Evolutionary conservation across 148 eudicot genomes (phyloP), one percentile per base, ranked within the genome.

Genomic region (Talinum fruticosum): DNA sequence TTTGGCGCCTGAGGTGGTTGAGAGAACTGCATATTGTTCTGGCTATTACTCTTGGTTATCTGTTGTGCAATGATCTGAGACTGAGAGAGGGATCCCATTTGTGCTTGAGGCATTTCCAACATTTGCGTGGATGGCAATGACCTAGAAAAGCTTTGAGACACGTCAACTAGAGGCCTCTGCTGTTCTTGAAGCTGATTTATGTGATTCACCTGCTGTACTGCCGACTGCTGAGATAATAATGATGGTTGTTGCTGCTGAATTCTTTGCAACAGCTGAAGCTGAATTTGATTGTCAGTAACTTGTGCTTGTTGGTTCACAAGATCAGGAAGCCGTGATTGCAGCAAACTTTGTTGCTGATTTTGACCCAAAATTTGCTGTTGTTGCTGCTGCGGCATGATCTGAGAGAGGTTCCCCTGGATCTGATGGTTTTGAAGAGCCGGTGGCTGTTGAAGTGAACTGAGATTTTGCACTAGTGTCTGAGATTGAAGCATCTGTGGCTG

Each of bases 191-290:
- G 34, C 71, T 84, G 92, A 49, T 81, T 69, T 33, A 84, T 64
- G 54, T 84, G 83, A 79, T 84, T 64, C 6, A 88, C 73, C 75
- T 85, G 90, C 78, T 87, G 89, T 85, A 85, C 74, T 18, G 74
- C 77, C 41, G 94, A 83, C 41, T 88, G 93, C 36, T 88, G 98
- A 44, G 93, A 81, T 70, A 89, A 74, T 73, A 82, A 66, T 64
- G 93, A 80, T 73, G 85, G 96, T 65, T 89, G 93, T 66, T 94
- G 95, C 74, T 89, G 90, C 76, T 92, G 96, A 62, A 86, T 83
- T 82, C 93, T 96, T 72, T 89, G 94, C 70, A 93, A 67, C 75
- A 91, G 81, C 57, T 95, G 98, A 73, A 88, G 78, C 83, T 89
- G 92, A 28, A 88, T 75, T 79, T 90, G 97, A 79, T 78, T 85